Conservation (phyloP, 176 grass and related monocot genomes). For the Sorghum bicolor region DNA sequence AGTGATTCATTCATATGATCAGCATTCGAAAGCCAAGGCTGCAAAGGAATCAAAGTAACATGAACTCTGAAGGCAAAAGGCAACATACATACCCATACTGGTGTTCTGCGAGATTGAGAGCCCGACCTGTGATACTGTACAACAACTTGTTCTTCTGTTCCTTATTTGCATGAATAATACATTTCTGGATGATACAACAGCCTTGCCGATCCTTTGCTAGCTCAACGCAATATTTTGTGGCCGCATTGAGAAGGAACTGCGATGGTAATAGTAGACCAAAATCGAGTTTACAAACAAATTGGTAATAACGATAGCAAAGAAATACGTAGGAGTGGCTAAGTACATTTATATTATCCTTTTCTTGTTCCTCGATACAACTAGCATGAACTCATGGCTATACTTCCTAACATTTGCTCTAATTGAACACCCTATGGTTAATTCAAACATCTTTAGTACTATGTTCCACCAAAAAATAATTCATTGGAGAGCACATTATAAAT, state of each 20-base stretch:
- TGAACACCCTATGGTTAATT: neutral
- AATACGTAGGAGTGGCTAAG: neutral
- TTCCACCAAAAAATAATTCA: neutral
- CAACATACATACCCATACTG: constrained; percentile 54
- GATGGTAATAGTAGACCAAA: neutral
- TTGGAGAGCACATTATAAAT: neutral
- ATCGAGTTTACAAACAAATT: neutral
- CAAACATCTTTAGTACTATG: neutral
- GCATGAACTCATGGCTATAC: neutral
- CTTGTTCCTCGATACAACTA: neutral
- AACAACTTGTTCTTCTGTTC: constrained; percentile 48
- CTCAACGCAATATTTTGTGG: constrained; percentile 52
- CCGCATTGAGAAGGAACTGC: constrained; percentile 63
- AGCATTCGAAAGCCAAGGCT: neutral
- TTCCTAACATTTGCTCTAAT: neutral
- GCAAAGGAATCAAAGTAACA: neutral
- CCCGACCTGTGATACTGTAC: constrained; percentile 40
- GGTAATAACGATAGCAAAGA: neutral
- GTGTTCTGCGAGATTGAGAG: constrained; percentile 61
- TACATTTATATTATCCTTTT: neutral
- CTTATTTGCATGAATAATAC: constrained; percentile 51
- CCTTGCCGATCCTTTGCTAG: constrained; percentile 72
- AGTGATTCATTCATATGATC: neutral
- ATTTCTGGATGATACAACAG: constrained; percentile 80
- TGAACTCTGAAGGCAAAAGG: neutral